These are phyloP conservation scores for Aspergillus leporis DNA, from an alignment of 495 filamentous ascomycete species.

Conservation along the genomic window DNA sequence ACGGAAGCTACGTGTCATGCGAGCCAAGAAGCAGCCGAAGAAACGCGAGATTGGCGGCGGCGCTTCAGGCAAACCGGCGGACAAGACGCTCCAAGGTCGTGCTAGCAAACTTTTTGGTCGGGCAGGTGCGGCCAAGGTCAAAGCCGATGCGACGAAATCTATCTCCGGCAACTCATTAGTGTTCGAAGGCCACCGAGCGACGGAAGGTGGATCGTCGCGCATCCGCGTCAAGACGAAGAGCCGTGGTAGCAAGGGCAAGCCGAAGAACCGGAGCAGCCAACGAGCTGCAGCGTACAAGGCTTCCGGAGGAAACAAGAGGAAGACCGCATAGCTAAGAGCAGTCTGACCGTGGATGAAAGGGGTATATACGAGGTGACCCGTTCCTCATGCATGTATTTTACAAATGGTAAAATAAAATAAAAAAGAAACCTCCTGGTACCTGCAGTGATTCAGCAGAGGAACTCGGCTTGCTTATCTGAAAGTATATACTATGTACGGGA, in stretches of 20 bases:
- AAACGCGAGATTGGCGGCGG: constrained; percentile 52
- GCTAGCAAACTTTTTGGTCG: constrained; percentile 80
- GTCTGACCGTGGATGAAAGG: neutral
- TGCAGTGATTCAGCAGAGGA: neutral
- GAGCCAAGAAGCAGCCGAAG: constrained; percentile 77
- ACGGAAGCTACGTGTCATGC: constrained; percentile 78
- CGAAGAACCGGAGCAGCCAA: constrained; percentile 49
- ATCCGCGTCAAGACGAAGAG: constrained; percentile 61
- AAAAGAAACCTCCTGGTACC: neutral
- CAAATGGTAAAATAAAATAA: neutral
- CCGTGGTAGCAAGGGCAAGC: constrained; percentile 55
- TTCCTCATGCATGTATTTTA: constrained; percentile 1
- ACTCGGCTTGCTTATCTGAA: neutral
- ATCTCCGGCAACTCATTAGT: constrained; percentile 62
- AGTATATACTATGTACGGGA: neutral
- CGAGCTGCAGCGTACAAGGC: constrained; percentile 70
- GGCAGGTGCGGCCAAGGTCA: constrained; percentile 69
- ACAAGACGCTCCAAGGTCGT: constrained; percentile 74
- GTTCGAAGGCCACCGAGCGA: constrained; percentile 90
- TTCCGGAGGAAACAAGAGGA: constrained; percentile 47
- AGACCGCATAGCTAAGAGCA: constrained; percentile 10
- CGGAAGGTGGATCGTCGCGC: constrained; percentile 61
- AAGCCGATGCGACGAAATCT: constrained; percentile 37
- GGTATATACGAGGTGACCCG: neutral
- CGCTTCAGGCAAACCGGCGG: constrained; percentile 50